Base-by-base conservation (phyloP, 2,329 filamentous ascomycete species). In the Penicillium frequentans region DNA sequence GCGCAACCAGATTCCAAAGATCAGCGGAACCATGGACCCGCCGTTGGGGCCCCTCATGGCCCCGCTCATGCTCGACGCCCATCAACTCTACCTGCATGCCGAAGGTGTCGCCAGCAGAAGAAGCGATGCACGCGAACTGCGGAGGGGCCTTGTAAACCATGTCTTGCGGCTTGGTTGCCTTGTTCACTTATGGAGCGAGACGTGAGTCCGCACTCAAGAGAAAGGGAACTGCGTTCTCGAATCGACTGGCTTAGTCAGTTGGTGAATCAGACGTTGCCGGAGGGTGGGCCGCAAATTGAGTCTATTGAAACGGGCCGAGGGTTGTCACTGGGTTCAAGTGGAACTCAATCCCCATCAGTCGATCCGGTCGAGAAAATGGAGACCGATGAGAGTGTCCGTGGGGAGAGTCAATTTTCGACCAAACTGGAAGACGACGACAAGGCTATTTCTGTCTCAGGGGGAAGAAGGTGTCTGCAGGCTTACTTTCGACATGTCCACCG, bases 401-500 rank as follows among this genome's bases (percentile, higher is more conserved):
- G n/a, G 8, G 33, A 37, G 33, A 35, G 14, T 13, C 33, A 37
- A 11, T 1, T 13, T n/a, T 19, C 33, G 10, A 8, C 33, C 33
- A 37, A 19, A n/a, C 1, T 37, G 46, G 27, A 37, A 23, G 37
- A 31, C 5, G 37, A 14, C 19, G 49, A 52, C 14, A 16, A 39
- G 31, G 13, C 49, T 11, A 47, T 70, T 3, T 51, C 61, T 2
- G 64, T 69, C 19, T 62, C 65, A 19, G 61, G 61, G 8, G 72
- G 73, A 6, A 68, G 69, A 11, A 67, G 66, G 19, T 77, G 77
- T 24, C 72, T 77, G 9, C 74, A 79, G 50, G 77, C 78, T 16
- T 81, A 80, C 64, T 79, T 80, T 54, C 72, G 75, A 16, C 75
- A 80, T 55, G 75, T 80, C 26, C 75, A 80, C 56, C 70, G 77